Conservation (phyloP, 306 rosid genomes). For the Glycine soja region DNA sequence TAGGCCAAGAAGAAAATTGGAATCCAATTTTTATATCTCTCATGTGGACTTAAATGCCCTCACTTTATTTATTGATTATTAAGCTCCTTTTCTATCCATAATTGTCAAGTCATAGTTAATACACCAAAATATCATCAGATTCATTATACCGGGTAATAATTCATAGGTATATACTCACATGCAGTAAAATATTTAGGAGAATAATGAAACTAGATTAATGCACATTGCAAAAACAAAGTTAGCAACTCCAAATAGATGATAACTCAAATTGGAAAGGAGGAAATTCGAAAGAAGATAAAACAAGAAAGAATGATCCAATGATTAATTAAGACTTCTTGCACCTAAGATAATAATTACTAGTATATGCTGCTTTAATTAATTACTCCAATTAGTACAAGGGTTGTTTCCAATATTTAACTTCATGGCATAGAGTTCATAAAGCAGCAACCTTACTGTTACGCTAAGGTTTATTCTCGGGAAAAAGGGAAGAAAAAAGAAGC, state of each 20-base stretch:
- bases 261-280: neutral
- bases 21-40: slow-evolving; percentile 56
- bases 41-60: slow-evolving; percentile 60
- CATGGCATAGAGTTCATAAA: neutral
- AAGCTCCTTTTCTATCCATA: slow-evolving; percentile 24
- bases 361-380: neutral
- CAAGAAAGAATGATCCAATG: neutral
- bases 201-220: slow-evolving; percentile 11
- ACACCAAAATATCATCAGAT: slow-evolving; percentile 26
- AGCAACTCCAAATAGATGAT: neutral
- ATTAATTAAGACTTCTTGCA: neutral
- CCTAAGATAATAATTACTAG: neutral
- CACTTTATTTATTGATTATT: slow-evolving; percentile 39
- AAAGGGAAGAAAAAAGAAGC: slow-evolving; percentile 1
- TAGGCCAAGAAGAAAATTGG: slow-evolving; percentile 57
- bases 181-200: slow-evolving; percentile 14
- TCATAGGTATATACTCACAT: slow-evolving; percentile 25
- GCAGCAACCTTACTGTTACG: slow-evolving; percentile 22
- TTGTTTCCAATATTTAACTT: neutral
- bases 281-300: neutral
- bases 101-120: slow-evolving; percentile 26
- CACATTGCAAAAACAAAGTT: slow-evolving; percentile 9
- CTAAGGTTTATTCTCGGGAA: slow-evolving; percentile 10
- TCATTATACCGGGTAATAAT: slow-evolving; percentile 43
- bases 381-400: neutral